Percentiles rank a stretch among this genome's conserved stretches.
Evolutionary conservation across 1,284 basidiomycete genomes (phyloP).

Genomic region (Ganoderma meredithae): DNA sequence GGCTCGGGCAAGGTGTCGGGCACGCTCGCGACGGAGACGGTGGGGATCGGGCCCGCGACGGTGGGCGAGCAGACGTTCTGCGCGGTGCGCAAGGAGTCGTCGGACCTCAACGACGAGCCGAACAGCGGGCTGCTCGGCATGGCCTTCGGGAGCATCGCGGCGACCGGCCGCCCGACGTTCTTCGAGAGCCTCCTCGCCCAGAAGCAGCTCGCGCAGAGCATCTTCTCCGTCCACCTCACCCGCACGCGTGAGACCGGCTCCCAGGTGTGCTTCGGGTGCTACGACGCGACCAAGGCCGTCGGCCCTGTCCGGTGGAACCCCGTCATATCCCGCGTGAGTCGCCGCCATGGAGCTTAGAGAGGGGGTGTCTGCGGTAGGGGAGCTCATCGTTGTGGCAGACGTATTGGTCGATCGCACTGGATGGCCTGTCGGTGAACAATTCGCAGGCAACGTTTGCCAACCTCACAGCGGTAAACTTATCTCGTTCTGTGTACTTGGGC

Average conservation of each 20-base stretch:
- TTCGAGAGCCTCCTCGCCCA: constrained; percentile 66
- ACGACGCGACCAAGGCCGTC: constrained; percentile 56
- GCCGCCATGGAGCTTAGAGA: background rate
- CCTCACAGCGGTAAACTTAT: constrained; percentile 47
- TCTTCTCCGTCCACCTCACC: constrained; percentile 66
- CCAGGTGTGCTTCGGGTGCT: constrained; percentile 67
- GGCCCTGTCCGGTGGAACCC: constrained; percentile 59
- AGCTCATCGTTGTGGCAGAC: constrained; percentile 45
- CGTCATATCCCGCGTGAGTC: constrained; percentile 54
- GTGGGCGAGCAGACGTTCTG: constrained; percentile 58
- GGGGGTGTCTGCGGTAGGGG: background rate
- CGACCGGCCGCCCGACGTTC: constrained; percentile 55
- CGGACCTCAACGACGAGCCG: constrained; percentile 52
- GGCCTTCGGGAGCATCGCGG: constrained; percentile 62
- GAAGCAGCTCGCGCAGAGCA: constrained; percentile 50
- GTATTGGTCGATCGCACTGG: constrained; percentile 63
- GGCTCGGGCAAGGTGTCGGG: constrained; percentile 59
- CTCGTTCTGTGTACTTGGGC: background rate
- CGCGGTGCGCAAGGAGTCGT: constrained; percentile 49
- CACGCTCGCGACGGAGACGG: constrained; percentile 53
- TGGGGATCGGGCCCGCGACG: constrained; percentile 53
- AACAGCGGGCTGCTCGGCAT: constrained; percentile 65
- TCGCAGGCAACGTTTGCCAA: constrained; percentile 32
- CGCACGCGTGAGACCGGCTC: constrained; percentile 55
- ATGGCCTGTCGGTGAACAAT: constrained; percentile 47